A percentile compares a stretch with the other conserved stretches of the same genome.
These are phyloP conservation scores for Mycena capillaripes DNA, from an alignment of 768 basidiomycete genomes.

Conservation along the genomic window DNA sequence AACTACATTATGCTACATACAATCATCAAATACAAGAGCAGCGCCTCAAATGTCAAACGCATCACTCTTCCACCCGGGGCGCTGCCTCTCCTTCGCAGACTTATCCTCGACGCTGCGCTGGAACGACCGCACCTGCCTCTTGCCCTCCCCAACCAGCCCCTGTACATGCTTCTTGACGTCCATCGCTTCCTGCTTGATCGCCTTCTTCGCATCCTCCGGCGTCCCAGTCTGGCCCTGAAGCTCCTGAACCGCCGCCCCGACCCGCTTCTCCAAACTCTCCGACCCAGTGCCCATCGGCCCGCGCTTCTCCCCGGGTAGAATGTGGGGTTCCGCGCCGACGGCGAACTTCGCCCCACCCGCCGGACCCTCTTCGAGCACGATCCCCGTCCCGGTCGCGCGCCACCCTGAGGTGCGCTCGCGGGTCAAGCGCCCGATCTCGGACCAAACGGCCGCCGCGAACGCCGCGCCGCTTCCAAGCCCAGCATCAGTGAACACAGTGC, in stretches of 20 bases:
- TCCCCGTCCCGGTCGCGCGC: slow-evolving; percentile 73
- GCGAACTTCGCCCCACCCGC: slow-evolving; percentile 60
- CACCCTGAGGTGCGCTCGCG: slow-evolving; percentile 53
- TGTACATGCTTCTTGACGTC: slow-evolving; percentile 43
- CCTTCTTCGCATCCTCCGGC: slow-evolving; percentile 37
- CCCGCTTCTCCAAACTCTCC: slow-evolving; percentile 54
- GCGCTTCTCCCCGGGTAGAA: slow-evolving; percentile 74
- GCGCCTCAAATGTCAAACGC: slow-evolving; percentile 50
- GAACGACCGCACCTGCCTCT: slow-evolving; percentile 44
- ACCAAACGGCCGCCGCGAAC: slow-evolving; percentile 75
- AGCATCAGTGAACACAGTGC: slow-evolving; percentile 75
- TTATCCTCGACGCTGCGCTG: slow-evolving; percentile 49
- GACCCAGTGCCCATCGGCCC: slow-evolving; percentile 74
- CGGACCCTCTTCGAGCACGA: slow-evolving; percentile 64
- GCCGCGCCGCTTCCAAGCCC: slow-evolving; percentile 66
- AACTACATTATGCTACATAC: neutral
- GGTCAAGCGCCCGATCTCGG: slow-evolving; percentile 73
- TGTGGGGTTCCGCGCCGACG: slow-evolving; percentile 82
- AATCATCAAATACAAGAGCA: too few species aligned
- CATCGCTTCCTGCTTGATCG: slow-evolving; percentile 29
- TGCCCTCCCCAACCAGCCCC: slow-evolving; percentile 32
- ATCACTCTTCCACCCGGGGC: slow-evolving; percentile 50
- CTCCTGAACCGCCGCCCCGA: slow-evolving; percentile 45
- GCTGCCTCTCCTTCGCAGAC: slow-evolving; percentile 46
- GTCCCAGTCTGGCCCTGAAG: slow-evolving; percentile 31